Evolutionary conservation across 495 filamentous ascomycete genomes (phyloP).

Genomic region (Hyaloscypha finlandica): DNA sequence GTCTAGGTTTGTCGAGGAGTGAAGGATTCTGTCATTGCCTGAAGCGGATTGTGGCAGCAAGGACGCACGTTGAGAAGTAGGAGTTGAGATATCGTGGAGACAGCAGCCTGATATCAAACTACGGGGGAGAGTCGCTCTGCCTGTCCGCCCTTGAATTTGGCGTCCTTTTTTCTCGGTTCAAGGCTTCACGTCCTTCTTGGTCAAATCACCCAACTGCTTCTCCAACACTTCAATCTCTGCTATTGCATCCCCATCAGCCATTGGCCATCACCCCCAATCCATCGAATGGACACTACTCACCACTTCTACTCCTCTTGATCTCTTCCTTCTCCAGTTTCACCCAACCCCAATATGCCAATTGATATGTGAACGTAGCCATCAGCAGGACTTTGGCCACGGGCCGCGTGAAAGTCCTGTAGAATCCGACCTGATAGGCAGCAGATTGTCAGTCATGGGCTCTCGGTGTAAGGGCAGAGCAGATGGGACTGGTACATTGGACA

Average conservation of each 20-base stretch:
- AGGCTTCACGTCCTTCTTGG: constrained; percentile 15
- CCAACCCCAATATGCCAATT: constrained; percentile 83
- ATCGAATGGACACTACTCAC: constrained; percentile 37
- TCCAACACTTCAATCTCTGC: constrained; percentile 20
- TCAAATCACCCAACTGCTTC: constrained; percentile 22
- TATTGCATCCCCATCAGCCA: constrained; percentile 3
- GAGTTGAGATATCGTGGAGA: no score
- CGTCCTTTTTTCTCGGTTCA: background rate
- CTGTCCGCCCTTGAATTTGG: no score
- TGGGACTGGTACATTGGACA: background rate
- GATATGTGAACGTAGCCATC: constrained; percentile 85
- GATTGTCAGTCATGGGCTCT: no score
- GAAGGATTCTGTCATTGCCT: no score
- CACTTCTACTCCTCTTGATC: constrained; percentile 46
- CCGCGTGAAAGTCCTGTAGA: constrained; percentile 77
- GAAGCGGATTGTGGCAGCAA: no score
- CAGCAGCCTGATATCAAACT: no score
- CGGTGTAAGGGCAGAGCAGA: background rate
- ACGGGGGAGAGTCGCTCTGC: no score
- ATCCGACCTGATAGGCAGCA: constrained; percentile 53
- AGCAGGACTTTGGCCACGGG: constrained; percentile 86
- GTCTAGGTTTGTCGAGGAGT: no score
- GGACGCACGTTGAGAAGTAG: no score
- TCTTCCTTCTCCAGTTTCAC: constrained; percentile 78
- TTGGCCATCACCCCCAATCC: background rate